Evolutionary conservation across 345 rosid species (phyloP).

Genomic region (Lenwebbia sp.): DNA sequence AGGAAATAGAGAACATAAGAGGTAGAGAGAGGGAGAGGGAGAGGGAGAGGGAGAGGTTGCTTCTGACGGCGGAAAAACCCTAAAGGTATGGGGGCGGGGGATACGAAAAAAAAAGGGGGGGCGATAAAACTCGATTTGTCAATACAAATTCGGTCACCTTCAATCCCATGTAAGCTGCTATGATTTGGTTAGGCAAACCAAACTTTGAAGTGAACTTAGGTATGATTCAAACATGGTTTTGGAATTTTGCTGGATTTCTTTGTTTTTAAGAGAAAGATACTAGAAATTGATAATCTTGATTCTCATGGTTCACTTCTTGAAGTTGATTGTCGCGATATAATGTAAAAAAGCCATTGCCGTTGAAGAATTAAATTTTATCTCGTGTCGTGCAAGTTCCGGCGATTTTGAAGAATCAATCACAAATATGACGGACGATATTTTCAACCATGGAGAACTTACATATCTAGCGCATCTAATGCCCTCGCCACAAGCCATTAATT

Average conservation of each 20-base stretch:
- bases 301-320: not conserved
- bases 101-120: no score
- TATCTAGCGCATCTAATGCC: not conserved
- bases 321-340: not conserved
- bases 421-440: not conserved
- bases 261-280: not conserved
- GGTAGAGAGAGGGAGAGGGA: no score
- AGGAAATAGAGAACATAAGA: no score
- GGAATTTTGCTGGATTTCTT: not conserved
- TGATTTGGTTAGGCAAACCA: not conserved
- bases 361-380: not conserved
- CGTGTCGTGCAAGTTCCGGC: not conserved
- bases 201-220: not conserved
- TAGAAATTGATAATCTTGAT: not conserved
- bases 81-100: no score
- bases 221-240: not conserved
- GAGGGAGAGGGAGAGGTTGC: no score
- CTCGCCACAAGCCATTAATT: not conserved
- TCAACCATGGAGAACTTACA: not conserved
- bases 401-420: not conserved
- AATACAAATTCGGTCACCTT: not conserved
- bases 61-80: no score
- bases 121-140: not conserved
- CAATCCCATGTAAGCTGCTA: not conserved
- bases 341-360: not conserved